Base-by-base conservation (phyloP, 176 grass and related monocot genomes). In the Lolium perenne region DNA sequence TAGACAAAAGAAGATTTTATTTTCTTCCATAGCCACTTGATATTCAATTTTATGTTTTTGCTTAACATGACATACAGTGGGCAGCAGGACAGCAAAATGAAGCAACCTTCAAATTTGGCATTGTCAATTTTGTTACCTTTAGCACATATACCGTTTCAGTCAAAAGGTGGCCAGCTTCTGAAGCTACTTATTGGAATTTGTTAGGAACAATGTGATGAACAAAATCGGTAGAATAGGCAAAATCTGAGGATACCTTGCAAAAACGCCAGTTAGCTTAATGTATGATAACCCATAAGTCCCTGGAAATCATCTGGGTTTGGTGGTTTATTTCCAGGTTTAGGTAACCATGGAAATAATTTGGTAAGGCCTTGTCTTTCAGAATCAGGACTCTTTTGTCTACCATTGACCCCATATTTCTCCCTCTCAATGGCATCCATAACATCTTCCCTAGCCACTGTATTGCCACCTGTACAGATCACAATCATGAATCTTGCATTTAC, bases 341-440 rank as follows among this genome's bases (percentile, higher is more conserved):
- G 88, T 73, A 99, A 78, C 94, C 94, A 99, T 68, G 92, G 92
- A 90, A 98, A 96, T 74, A 99, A 76, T 77, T 92, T 96, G 13
- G 68, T 93, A 77, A 98, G 89, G 60, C 91, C 81, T 79, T 93
- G 84, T 15, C 83, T 92, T 92, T 71, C 87, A 73, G 73, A 74
- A 88, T 59, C 74, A 71, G 61, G 62, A 84, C 48, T 75, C 51
- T 73, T 76, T 86, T 90, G 92, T 55, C 81, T 94, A 65, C 89
- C 92, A 38, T 86, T 94, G 88, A 98, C 88, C 17, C 94, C 94
- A 11, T 88, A 98, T 87, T 92, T 98, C 77, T 95, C 97, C 89
- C 97, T 93, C 84, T 96, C 97, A n/a, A 98, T 89, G 67, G 97
- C 92, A 79, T 96, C 92, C 92, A 96, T 94, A 78, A 98, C 85